Conservation (phyloP, 2,329 filamentous ascomycete species). For the Exutisphaerella laricina region DNA sequence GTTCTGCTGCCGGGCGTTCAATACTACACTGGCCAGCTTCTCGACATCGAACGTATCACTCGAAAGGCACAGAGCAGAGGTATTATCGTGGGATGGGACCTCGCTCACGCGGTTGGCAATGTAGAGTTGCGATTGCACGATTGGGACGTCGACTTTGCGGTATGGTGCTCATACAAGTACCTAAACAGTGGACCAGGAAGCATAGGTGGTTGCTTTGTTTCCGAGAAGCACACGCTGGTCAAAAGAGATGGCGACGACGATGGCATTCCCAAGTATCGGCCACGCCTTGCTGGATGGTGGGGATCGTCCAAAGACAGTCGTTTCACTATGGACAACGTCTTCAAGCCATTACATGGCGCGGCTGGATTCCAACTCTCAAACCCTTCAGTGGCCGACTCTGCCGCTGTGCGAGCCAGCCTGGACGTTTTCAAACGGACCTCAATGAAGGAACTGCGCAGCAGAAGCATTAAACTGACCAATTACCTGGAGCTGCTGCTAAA, state of each 20-base stretch:
- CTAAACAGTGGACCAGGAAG: conserved; percentile 78
- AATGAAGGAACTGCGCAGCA: conserved; percentile 63
- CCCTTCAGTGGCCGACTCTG: conserved; percentile 71
- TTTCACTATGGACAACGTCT: conserved; percentile 79
- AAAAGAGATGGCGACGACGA: conserved; percentile 29
- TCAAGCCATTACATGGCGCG: conserved; percentile 71
- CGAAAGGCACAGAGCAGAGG: conserved; percentile 65
- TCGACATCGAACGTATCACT: conserved; percentile 78
- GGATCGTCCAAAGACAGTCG: conserved; percentile 69
- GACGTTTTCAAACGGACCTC: conserved; percentile 67
- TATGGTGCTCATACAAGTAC: conserved; percentile 95
- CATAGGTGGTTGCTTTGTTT: conserved; percentile 76
- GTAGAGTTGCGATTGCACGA: conserved; percentile 74
- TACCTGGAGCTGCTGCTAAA: conserved; percentile 67
- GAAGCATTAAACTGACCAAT: conserved; percentile 66
- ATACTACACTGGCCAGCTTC: conserved; percentile 85
- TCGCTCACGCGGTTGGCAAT: conserved; percentile 81
- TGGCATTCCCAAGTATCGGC: conserved; percentile 47
- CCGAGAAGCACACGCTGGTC: conserved; percentile 58
- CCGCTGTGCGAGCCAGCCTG: conserved; percentile 66
- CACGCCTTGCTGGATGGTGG: conserved; percentile 79
- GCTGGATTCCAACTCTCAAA: conserved; percentile 82
- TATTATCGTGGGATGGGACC: conserved; percentile 77
- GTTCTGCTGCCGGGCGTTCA: conserved; percentile 82
- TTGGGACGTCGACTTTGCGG: conserved; percentile 87